Evolutionary conservation across 202 grass and related monocot genomes (phyloP).

Genomic region (Panicum virgatum): DNA sequence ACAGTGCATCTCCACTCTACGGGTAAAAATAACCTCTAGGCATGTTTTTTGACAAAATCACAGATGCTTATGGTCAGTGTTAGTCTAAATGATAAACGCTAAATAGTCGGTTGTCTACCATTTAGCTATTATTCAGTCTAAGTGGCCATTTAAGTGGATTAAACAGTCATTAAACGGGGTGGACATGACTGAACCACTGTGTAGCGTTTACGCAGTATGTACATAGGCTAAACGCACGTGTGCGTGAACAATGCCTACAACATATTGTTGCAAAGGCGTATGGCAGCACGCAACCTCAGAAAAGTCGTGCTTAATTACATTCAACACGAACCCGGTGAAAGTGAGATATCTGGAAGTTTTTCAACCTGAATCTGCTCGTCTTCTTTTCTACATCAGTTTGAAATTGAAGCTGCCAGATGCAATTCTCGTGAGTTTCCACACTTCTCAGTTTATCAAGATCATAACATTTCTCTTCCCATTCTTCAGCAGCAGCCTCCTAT

Average conservation of each 20-base stretch:
- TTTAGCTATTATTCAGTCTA: no score
- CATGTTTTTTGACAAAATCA: constrained; percentile 1
- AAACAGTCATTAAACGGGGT: no score
- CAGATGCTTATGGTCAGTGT: no score
- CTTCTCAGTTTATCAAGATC: not conserved
- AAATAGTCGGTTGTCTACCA: no score
- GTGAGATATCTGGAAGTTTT: not conserved
- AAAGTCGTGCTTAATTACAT: not conserved
- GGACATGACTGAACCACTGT: no score
- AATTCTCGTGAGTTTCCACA: not conserved
- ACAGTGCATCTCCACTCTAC: not conserved
- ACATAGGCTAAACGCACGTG: no score
- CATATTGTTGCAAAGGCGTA: not conserved
- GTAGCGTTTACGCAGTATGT: no score
- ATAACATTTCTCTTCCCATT: not conserved
- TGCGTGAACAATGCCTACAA: no score
- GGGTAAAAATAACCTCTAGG: not conserved
- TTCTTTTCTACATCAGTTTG: not conserved
- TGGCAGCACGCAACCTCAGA: not conserved
- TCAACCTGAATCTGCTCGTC: not conserved
- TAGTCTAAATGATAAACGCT: no score
- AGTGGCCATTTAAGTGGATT: no score
- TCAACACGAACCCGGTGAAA: not conserved
- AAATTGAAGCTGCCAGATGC: not conserved
- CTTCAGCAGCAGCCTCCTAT: not conserved